These are phyloP conservation scores for Speleostelium caveatum DNA, from an alignment of 78 protist species.

Conservation along the genomic window DNA sequence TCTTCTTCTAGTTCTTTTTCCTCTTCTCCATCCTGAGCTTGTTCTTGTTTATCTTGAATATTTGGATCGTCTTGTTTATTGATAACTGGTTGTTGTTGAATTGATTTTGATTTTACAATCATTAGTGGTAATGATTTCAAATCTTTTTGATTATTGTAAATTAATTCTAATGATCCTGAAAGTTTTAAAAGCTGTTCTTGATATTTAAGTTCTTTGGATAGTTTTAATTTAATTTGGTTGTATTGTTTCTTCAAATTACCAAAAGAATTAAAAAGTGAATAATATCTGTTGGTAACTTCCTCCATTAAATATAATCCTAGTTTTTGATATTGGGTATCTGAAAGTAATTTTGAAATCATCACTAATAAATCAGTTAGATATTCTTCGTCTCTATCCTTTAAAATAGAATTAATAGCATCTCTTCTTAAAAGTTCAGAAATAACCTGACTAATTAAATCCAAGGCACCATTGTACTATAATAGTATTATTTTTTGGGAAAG, in stretches of 20 bases:
- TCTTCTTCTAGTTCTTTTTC: not conserved
- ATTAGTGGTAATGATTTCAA: not conserved
- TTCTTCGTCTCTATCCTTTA: slow-evolving; percentile 26
- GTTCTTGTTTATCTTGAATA: not conserved
- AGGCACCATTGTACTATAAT: slow-evolving; percentile 1
- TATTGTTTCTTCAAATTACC: no score
- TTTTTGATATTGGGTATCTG: not conserved
- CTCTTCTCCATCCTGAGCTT: not conserved
- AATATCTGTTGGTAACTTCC: slow-evolving; percentile 14
- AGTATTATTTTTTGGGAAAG: not conserved
- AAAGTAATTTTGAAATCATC: slow-evolving; percentile 19
- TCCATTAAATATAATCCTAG: slow-evolving; percentile 44
- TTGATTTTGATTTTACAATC: not conserved
- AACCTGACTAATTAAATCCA: slow-evolving; percentile 39
- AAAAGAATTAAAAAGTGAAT: not conserved
- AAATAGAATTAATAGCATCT: slow-evolving; percentile 34
- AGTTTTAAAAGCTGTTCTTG: slow-evolving; percentile 20
- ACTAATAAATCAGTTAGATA: not conserved
- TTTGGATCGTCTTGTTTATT: not conserved
- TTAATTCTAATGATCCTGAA: slow-evolving; percentile 44
- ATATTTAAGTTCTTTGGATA: slow-evolving; percentile 1
- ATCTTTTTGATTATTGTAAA: slow-evolving; percentile 26
- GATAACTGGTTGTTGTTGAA: not conserved
- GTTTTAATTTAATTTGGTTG: not conserved
- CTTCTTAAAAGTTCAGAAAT: slow-evolving; percentile 67